Evolutionary conservation across 1,139 yeast species (phyloP), one percentile per base, ranked within the genome.

Genomic region (Candida dubliniensis): DNA sequence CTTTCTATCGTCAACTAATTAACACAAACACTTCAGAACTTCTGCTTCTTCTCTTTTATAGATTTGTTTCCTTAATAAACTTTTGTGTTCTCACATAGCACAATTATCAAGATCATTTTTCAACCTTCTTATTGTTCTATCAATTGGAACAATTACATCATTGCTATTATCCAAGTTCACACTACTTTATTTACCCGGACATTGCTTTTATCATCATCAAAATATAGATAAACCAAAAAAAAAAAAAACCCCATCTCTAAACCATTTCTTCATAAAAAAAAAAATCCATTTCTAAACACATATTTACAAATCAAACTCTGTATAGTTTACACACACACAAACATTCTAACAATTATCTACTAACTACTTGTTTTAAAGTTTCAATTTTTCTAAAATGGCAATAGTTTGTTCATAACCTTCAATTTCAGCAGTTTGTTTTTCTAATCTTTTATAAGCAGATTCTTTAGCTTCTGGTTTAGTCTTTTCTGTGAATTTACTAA

Each of bases 401-500:
- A 87, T 84, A 47, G 95, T 87, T 50, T 86, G 83, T 59, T 84
- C 82, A 57, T 84, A 79, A 52, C 96, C 95, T 60, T 86, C 90
- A 50, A 89, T 84, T 66, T 91, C 99, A 40, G 98, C 96, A 54
- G 69, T 66, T 51, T 81, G 77, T 58, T 81, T 84, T 53, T 86
- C 95, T 48, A 84, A 71, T 65, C 87, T 81, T 63, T 79, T 76
- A 58, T 60, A 65, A 52, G 93, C 93, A 52, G 82, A 78, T 56
- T 87, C 95, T 67, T 85, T 84, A 47, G 95, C 96, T 55, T 82
- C 84, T 41, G 76, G 79, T 56, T 82, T 83, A 48, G 96, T 96
- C 80, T 91, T 93, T 51, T 79, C 81, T 51, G 86, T 86, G 62
- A 90, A 93, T 66, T 91, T 96, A 56, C 85, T 74, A 46, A 73